Conservation (phyloP, 805 yeast genomes). For the Saccharomyces cerevisiae region DNA sequence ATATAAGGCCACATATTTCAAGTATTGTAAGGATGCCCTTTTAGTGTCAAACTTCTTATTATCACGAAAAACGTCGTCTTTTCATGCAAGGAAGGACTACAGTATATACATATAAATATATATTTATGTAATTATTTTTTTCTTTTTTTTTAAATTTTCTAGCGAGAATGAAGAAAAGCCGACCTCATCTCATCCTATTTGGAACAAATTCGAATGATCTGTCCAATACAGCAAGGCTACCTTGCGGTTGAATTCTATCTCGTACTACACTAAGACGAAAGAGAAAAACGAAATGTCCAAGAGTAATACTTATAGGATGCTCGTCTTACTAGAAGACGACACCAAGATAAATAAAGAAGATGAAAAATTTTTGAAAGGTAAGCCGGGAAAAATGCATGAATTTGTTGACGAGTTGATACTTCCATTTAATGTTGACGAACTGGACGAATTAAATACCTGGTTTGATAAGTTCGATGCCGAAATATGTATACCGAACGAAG, state of each 20-base stretch:
- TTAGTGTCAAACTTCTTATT: background rate
- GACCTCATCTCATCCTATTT: background rate
- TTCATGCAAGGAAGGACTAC: background rate
- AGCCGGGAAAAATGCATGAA: slow-evolving; percentile 24
- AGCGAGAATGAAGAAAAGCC: background rate
- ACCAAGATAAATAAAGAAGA: background rate
- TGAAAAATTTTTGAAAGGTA: slow-evolving; percentile 1
- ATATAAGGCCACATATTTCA: background rate
- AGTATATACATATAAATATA: too few relatives aligned
- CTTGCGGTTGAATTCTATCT: background rate
- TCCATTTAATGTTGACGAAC: slow-evolving; percentile 27
- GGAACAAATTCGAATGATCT: background rate
- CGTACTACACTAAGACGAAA: background rate
- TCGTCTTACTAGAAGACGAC: slow-evolving; percentile 22
- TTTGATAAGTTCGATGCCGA: slow-evolving; percentile 31
- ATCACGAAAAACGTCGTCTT: background rate
- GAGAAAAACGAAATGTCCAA: slow-evolving; percentile 8
- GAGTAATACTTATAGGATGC: slow-evolving; percentile 24
- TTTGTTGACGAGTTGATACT: slow-evolving; percentile 27
- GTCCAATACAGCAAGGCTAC: background rate
- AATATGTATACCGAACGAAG: slow-evolving; percentile 33
- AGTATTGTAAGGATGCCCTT: background rate
- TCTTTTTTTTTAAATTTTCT: background rate
- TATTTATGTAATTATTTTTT: too few relatives aligned
- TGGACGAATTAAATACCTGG: slow-evolving; percentile 28